Evolutionary conservation across 1,284 basidiomycete genomes (phyloP).

Genomic region (Cystobasidium sp.): DNA sequence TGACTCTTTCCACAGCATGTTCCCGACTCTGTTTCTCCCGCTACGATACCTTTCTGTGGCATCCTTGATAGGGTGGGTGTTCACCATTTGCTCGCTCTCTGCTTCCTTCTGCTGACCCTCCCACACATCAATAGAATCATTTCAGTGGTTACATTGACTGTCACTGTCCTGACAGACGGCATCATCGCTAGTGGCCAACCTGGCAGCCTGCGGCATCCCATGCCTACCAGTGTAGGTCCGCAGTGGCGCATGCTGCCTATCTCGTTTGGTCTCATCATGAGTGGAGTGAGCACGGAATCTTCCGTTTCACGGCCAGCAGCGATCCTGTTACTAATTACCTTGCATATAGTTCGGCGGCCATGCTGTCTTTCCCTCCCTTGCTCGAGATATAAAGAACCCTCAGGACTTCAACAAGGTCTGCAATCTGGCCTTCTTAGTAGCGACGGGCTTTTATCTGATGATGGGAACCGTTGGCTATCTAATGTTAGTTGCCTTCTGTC

Average conservation of each 20-base stretch:
- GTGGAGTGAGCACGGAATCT: too few relatives aligned
- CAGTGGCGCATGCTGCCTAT: conserved; percentile 62
- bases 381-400: conserved; percentile 80
- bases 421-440: conserved; percentile 80
- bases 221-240: conserved; percentile 69
- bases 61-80: conserved; percentile 67
- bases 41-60: conserved; percentile 81
- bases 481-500: too few relatives aligned
- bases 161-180: conserved; percentile 83
- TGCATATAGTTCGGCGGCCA: conserved; percentile 95
- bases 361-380: conserved; percentile 86
- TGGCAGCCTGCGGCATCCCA: conserved; percentile 78
- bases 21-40: conserved; percentile 82
- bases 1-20: conserved; percentile 61
- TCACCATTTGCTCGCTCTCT: conserved; percentile 34
- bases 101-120: conserved; percentile 14
- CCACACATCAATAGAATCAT: conserved; percentile 62
- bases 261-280: conserved; percentile 89
- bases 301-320: too few relatives aligned
- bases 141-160: conserved; percentile 75
- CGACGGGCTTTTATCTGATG: conserved; percentile 75
- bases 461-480: conserved; percentile 86
- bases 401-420: conserved; percentile 80
- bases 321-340: too few relatives aligned
- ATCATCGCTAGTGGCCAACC: conserved; percentile 76